phyloP scores from a whole-genome alignment of 495 filamentous ascomycete species.

The Penicillium roqueforti region DNA sequence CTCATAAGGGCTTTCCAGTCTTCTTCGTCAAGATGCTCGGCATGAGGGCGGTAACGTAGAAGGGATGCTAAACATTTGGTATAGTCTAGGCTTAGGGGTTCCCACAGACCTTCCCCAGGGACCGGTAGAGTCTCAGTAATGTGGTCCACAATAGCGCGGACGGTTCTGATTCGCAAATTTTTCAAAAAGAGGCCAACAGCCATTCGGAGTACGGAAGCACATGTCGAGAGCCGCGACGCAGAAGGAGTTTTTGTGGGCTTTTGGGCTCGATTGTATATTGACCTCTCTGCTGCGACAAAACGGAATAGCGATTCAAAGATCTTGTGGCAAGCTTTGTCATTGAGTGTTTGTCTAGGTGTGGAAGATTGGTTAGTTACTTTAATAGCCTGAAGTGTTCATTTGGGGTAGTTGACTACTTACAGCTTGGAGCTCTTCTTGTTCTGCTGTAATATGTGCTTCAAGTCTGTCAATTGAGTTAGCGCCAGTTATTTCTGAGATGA shows the following conservation, averaged over 20 bases:
- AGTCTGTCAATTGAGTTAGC: constrained; percentile 36
- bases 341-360: constrained; percentile 45
- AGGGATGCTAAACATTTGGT: constrained; percentile 66
- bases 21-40: constrained; percentile 65
- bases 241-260: constrained; percentile 44
- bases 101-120: constrained; percentile 55
- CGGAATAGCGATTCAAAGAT: constrained; percentile 80
- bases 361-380: constrained; percentile 8
- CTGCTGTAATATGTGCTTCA: constrained; percentile 60
- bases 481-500: not conserved
- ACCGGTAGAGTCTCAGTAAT: constrained; percentile 69
- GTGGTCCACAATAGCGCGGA: constrained; percentile 73
- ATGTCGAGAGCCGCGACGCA: constrained; percentile 58
- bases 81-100: constrained; percentile 74
- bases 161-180: constrained; percentile 69
- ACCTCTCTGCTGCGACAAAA: constrained; percentile 61
- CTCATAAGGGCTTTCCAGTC: constrained; percentile 65
- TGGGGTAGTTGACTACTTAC: constrained; percentile 35
- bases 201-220: constrained; percentile 66
- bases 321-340: constrained; percentile 73
- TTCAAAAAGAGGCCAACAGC: constrained; percentile 63
- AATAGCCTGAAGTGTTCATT: not conserved
- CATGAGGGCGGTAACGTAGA: constrained; percentile 67
- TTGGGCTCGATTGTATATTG: constrained; percentile 55
- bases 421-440: constrained; percentile 54